Conservation (phyloP, 2,329 filamentous ascomycete genomes). For the Juglanconis juglandina region DNA sequence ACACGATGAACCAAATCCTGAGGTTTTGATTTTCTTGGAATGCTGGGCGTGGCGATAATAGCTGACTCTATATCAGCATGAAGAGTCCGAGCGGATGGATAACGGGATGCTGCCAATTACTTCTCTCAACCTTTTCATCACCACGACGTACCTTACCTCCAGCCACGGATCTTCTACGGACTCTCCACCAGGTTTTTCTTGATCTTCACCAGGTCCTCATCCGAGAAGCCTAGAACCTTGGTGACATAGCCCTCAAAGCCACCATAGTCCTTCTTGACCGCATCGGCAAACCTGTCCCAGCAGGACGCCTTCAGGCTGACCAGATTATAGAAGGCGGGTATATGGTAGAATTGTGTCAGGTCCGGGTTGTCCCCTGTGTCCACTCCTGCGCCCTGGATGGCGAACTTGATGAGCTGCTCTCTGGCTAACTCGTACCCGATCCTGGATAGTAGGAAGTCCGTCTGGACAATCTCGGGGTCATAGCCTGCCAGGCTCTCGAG, state of each 20-base stretch:
- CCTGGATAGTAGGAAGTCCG: conserved; percentile 54
- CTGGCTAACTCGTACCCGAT: conserved; percentile 51
- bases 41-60: no score
- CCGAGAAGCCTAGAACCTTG: conserved; percentile 42
- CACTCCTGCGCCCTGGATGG: conserved; percentile 25
- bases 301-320: conserved; percentile 39
- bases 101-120: no score
- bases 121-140: not conserved
- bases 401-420: conserved; percentile 42
- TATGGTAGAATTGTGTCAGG: conserved; percentile 25
- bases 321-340: conserved; percentile 48
- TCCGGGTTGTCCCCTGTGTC: conserved; percentile 30
- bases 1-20: no score
- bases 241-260: conserved; percentile 49
- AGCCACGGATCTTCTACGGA: not conserved
- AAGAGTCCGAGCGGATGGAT: no score
- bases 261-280: conserved; percentile 40
- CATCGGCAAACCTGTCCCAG: conserved; percentile 45
- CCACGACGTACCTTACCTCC: not conserved
- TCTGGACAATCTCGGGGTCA: conserved; percentile 35
- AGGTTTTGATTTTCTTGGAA: no score
- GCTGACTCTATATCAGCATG: no score
- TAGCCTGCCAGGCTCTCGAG: conserved; percentile 50
- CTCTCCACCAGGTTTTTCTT: conserved; percentile 40
- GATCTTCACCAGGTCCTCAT: conserved; percentile 43